A percentile compares a stretch with the other conserved stretches of the same genome.
Conservation (phyloP, 352 stramenopile species). For the Phytophthora lateralis region DNA sequence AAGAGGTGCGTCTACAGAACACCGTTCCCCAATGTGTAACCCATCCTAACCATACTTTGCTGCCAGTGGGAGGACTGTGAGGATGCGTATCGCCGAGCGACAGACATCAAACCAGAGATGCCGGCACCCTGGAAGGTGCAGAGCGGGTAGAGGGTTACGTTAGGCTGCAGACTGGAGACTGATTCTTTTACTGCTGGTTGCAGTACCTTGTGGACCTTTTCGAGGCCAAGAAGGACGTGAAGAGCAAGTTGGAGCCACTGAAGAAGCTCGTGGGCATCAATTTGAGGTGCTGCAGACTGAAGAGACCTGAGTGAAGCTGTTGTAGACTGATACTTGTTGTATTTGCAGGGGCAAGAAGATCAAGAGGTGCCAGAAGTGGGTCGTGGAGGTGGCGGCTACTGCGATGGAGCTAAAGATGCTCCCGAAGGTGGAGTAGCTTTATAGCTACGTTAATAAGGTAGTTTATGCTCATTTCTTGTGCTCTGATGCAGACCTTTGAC, state of each 20-base stretch:
- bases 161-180: constrained; percentile 1
- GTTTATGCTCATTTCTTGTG: constrained; percentile 2
- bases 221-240: constrained; percentile 48
- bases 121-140: constrained; percentile 83
- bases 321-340: constrained; percentile 4
- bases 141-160: neutral
- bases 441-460: neutral
- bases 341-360: constrained; percentile 65
- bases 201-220: constrained; percentile 84
- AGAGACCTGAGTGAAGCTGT: neutral
- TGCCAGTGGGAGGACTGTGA: constrained; percentile 73
- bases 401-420: constrained; percentile 60
- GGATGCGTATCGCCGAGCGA: constrained; percentile 65
- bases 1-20: constrained; percentile 48
- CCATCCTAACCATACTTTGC: neutral
- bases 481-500: constrained; percentile 62
- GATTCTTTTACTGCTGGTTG: constrained; percentile 5
- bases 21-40: neutral
- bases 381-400: constrained; percentile 63
- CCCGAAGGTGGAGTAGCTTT: constrained; percentile 29
- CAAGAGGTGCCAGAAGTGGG: constrained; percentile 84
- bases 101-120: constrained; percentile 72
- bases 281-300: constrained; percentile 42
- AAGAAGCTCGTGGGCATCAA: constrained; percentile 80
- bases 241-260: constrained; percentile 71